Conservation (phyloP, 2,329 filamentous ascomycete species). For the Stromatinia cepivora region DNA sequence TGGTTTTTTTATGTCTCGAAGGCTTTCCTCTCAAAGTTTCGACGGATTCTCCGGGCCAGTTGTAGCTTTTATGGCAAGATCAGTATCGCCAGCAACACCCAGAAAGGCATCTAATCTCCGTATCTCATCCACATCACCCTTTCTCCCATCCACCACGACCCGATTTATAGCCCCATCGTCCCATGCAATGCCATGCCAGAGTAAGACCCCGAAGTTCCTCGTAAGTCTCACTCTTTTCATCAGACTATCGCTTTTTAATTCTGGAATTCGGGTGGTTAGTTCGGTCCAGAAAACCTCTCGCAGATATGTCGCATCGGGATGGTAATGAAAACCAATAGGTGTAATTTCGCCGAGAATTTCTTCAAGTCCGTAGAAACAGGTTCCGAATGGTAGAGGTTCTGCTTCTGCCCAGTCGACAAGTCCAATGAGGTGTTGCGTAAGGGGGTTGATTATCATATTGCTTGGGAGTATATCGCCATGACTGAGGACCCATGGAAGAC, state of each 20-base stretch:
- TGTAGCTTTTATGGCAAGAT: neutral
- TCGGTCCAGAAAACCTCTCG: conserved; percentile 53
- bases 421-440: conserved; percentile 50
- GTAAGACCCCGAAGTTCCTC: conserved; percentile 55
- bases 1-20: neutral
- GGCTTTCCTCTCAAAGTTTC: neutral
- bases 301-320: conserved; percentile 46
- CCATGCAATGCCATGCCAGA: conserved; percentile 66
- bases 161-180: conserved; percentile 60
- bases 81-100: neutral
- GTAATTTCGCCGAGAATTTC: conserved; percentile 55
- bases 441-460: conserved; percentile 55
- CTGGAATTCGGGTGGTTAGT: conserved; percentile 43
- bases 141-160: conserved; percentile 53
- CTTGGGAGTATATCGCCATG: conserved; percentile 60
- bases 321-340: conserved; percentile 45
- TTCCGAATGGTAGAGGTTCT: conserved; percentile 60
- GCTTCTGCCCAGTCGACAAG: conserved; percentile 66
- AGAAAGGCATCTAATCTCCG: conserved; percentile 48
- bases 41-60: no score
- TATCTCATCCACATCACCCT: conserved; percentile 53
- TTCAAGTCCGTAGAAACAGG: conserved; percentile 61
- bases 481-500: conserved; percentile 56
- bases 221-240: conserved; percentile 46
- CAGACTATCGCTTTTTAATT: conserved; percentile 32